Evolutionary conservation across 2,329 filamentous ascomycete genomes (phyloP).

Genomic region (Scedosporium boydii): DNA sequence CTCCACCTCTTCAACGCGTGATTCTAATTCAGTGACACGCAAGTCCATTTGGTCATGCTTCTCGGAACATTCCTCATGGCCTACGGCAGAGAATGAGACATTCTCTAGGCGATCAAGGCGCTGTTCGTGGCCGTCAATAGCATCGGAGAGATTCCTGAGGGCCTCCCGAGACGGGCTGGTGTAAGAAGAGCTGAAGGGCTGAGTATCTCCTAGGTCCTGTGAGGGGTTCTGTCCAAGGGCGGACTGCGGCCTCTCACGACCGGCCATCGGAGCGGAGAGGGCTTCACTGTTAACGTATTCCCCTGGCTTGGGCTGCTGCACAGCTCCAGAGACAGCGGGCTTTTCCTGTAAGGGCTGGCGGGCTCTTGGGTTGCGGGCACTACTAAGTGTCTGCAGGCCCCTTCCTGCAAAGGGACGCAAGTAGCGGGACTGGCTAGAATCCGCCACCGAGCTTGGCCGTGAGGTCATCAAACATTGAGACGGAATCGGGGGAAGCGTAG

Average conservation of each 20-base stretch:
- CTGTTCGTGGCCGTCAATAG: conserved; percentile 51
- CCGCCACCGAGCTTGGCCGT: conserved; percentile 43
- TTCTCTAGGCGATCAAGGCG: conserved; percentile 63
- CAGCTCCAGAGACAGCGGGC: neutral
- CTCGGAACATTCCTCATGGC: conserved; percentile 61
- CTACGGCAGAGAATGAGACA: conserved; percentile 54
- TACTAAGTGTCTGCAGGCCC: conserved; percentile 43
- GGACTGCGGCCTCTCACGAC: neutral
- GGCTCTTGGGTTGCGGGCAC: conserved; percentile 22
- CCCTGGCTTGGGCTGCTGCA: neutral
- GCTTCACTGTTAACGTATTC: neutral
- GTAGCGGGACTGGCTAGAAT: conserved; percentile 33
- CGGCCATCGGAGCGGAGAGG: neutral
- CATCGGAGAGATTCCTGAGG: conserved; percentile 37
- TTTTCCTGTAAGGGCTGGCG: conserved; percentile 21
- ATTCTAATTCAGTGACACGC: conserved; percentile 60
- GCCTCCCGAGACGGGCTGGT: conserved; percentile 22
- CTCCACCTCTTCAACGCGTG: conserved; percentile 50
- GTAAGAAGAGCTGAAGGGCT: conserved; percentile 12
- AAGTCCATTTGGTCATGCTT: conserved; percentile 58
- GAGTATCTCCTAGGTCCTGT: conserved; percentile 10
- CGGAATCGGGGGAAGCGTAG: conserved; percentile 34
- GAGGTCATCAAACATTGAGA: conserved; percentile 41
- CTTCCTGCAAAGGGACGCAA: conserved; percentile 46
- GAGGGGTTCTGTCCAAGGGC: conserved; percentile 4